A percentile compares a stretch with the other conserved stretches of the same genome.
Conservation (phyloP, 257 asterid genomes). For the Buddleja alternifolia region DNA sequence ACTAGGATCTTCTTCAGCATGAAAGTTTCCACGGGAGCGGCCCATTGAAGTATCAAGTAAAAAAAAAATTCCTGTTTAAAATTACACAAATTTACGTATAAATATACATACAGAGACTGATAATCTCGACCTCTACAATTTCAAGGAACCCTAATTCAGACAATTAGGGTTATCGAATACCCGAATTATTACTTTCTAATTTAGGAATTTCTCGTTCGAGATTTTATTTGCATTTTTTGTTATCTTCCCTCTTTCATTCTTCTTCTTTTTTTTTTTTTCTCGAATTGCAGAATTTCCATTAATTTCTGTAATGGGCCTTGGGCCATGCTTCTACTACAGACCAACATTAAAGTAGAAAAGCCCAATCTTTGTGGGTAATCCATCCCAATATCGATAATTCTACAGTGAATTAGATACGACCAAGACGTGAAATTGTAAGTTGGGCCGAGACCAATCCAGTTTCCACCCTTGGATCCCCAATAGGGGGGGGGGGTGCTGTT, state of each 20-base stretch:
- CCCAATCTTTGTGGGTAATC: no score
- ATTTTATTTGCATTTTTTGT: not conserved
- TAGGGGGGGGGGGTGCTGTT: no score
- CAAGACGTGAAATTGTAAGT: no score
- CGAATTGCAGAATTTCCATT: no score
- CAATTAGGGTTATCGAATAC: constrained; percentile 22
- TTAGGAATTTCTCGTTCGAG: not conserved
- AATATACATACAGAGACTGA: no score
- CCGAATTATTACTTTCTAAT: constrained; percentile 32
- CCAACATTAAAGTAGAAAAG: no score
- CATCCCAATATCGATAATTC: no score
- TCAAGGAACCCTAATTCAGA: constrained; percentile 41
- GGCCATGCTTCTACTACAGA: no score
- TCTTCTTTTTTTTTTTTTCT: not conserved
- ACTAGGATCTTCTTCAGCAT: constrained; percentile 78
- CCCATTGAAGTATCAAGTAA: constrained; percentile 61
- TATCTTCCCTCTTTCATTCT: not conserved
- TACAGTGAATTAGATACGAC: no score
- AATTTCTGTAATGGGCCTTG: no score
- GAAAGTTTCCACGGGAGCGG: constrained; percentile 85
- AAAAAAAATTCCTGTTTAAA: constrained; percentile 4
- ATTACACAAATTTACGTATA: constrained; percentile 25
- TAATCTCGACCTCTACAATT: not conserved
- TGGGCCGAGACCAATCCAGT: no score
- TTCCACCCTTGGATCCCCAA: no score